phyloP scores from a whole-genome alignment of 2,329 filamentous ascomycete genomes.

The Penicillium sp. region DNA sequence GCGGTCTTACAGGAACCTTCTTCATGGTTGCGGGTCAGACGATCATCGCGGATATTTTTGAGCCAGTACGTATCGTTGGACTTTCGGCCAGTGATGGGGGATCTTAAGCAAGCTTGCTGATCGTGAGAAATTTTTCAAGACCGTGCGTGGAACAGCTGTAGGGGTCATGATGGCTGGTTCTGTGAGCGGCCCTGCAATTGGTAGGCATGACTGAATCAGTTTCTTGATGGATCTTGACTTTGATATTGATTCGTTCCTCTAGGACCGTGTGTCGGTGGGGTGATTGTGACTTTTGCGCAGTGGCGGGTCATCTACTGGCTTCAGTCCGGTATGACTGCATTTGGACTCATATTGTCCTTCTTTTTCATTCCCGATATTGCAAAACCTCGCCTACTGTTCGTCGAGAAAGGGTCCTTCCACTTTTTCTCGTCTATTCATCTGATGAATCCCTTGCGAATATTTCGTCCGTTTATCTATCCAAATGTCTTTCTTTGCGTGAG shows the following conservation, averaged over 20 bases:
- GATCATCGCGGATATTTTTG: slow-evolving; percentile 36
- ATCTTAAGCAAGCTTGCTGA: not conserved
- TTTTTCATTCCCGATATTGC: slow-evolving; percentile 63
- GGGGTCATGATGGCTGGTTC: slow-evolving; percentile 42
- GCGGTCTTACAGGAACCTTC: slow-evolving; percentile 34
- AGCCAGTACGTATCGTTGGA: slow-evolving; percentile 23
- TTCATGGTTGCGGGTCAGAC: slow-evolving; percentile 39
- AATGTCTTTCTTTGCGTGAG: slow-evolving; percentile 57
- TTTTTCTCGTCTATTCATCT: slow-evolving; percentile 35
- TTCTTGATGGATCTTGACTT: not conserved
- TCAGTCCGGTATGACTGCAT: slow-evolving; percentile 61
- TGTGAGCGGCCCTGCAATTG: slow-evolving; percentile 40
- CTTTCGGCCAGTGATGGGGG: no score
- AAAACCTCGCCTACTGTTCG: slow-evolving; percentile 54
- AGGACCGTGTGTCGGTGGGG: slow-evolving; percentile 60
- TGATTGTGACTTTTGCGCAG: slow-evolving; percentile 67
- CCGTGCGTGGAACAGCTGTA: slow-evolving; percentile 39
- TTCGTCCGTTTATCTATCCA: slow-evolving; percentile 60
- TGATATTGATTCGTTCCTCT: slow-evolving; percentile 2
- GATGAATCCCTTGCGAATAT: slow-evolving; percentile 59
- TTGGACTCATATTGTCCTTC: slow-evolving; percentile 54
- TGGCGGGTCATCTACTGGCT: slow-evolving; percentile 78
- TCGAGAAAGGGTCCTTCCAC: slow-evolving; percentile 25
- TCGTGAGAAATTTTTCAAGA: slow-evolving; percentile 12
- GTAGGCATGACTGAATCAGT: slow-evolving; percentile 17